These are phyloP conservation scores for Podaxis sp. DNA, from an alignment of 768 basidiomycete species.

Conservation along the genomic window DNA sequence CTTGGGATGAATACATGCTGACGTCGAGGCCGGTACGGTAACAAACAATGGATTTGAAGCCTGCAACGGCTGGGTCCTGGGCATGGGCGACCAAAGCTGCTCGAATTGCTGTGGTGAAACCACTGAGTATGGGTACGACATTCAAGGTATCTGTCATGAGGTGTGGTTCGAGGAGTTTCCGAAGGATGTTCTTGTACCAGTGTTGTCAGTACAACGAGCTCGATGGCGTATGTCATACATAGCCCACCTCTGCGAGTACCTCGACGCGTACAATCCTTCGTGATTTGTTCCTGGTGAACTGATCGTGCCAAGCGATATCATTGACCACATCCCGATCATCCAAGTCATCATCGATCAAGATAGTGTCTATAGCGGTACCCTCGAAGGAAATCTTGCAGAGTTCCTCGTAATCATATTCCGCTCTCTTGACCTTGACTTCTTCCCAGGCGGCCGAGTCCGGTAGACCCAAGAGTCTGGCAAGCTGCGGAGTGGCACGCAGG, in stretches of 20 bases:
- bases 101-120: conserved; percentile 35
- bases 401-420: conserved; percentile 45
- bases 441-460: conserved; percentile 48
- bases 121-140: conserved; percentile 19
- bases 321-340: conserved; percentile 46
- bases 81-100: conserved; percentile 36
- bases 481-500: conserved; percentile 53
- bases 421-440: conserved; percentile 48
- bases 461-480: conserved; percentile 50
- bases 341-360: conserved; percentile 76
- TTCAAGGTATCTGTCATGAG: conserved; percentile 17
- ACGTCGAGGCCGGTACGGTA: conserved; percentile 76
- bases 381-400: conserved; percentile 58
- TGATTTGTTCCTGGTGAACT: conserved; percentile 48
- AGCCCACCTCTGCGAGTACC: conserved; percentile 62
- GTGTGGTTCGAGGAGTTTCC: conserved; percentile 22
- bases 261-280: conserved; percentile 72
- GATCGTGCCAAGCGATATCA: conserved; percentile 60
- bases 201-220: conserved; percentile 13
- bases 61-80: conserved; percentile 48
- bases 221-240: conserved; percentile 9
- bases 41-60: conserved; percentile 76
- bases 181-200: conserved; percentile 29
- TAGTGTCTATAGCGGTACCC: conserved; percentile 57
- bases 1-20: conserved; percentile 22